Conservation (phyloP, 176 grass and related monocot genomes). For the Zoysia pacifica region DNA sequence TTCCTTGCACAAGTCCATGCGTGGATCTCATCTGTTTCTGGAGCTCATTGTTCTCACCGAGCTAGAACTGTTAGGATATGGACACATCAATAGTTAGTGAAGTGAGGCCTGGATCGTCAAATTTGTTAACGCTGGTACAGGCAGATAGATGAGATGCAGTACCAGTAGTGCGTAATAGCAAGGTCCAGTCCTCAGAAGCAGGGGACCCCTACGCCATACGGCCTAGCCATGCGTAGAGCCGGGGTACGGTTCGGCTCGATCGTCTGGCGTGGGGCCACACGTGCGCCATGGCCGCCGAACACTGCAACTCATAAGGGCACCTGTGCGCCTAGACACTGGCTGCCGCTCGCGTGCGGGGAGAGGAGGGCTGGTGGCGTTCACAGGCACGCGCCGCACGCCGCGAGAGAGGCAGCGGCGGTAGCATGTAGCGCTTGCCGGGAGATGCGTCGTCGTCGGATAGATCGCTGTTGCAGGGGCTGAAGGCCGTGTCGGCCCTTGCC, state of each 20-base stretch:
- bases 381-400: neutral
- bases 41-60: neutral
- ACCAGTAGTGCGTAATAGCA: too few relatives aligned
- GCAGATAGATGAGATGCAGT: neutral
- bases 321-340: neutral
- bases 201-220: too few relatives aligned
- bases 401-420: neutral
- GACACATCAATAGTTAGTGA: constrained; percentile 27
- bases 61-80: neutral
- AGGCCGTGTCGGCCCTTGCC: too few relatives aligned
- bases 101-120: constrained; percentile 14
- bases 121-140: neutral
- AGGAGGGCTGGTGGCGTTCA: neutral
- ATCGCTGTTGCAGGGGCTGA: too few relatives aligned
- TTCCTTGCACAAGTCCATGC: neutral
- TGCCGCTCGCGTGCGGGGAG: neutral
- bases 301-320: neutral
- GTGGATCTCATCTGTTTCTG: neutral
- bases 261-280: constrained; percentile 25
- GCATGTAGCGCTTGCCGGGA: neutral
- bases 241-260: neutral
- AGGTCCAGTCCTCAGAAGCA: too few relatives aligned
- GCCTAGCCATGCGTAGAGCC: neutral
- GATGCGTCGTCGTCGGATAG: neutral
- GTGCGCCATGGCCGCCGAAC: constrained; percentile 29